Conservation (phyloP, 306 rosid species). For the Vigna radiata region DNA sequence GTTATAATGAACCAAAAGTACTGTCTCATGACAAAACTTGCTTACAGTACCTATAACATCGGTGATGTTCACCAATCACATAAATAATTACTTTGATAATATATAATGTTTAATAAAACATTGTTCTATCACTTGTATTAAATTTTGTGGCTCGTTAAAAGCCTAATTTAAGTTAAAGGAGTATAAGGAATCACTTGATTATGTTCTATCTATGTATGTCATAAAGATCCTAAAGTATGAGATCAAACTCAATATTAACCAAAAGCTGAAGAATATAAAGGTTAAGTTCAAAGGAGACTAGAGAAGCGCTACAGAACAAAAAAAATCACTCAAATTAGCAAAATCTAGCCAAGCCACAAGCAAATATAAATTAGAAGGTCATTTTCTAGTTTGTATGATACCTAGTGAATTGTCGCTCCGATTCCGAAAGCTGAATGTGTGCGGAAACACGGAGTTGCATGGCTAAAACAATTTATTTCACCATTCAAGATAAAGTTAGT, state of each 20-base stretch:
- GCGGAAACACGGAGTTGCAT: slow-evolving; percentile 68
- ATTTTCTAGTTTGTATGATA: slow-evolving; percentile 45
- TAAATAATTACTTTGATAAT: no score
- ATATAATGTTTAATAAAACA: no score
- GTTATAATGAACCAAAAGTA: background rate
- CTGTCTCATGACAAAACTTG: background rate
- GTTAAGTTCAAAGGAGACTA: background rate
- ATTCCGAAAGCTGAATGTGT: slow-evolving; percentile 55
- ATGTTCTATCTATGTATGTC: background rate
- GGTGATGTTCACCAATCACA: no score
- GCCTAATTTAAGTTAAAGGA: background rate
- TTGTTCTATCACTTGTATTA: no score
- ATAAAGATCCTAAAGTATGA: background rate
- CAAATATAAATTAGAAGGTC: slow-evolving; percentile 12
- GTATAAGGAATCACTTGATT: background rate
- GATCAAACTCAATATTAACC: background rate
- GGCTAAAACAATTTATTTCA: slow-evolving; percentile 52
- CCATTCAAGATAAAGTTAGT: slow-evolving; percentile 38
- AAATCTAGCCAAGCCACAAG: slow-evolving; percentile 8
- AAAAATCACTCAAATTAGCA: background rate
- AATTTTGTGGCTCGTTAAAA: background rate
- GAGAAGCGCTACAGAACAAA: background rate
- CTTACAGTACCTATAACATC: no score
- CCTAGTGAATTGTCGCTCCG: slow-evolving; percentile 65
- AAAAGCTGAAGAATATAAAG: slow-evolving; percentile 27